A percentile compares a stretch with the other conserved stretches of the same genome.
phyloP scores from a whole-genome alignment of 768 basidiomycete genomes.

The Gloeopeniophorella convolvens region DNA sequence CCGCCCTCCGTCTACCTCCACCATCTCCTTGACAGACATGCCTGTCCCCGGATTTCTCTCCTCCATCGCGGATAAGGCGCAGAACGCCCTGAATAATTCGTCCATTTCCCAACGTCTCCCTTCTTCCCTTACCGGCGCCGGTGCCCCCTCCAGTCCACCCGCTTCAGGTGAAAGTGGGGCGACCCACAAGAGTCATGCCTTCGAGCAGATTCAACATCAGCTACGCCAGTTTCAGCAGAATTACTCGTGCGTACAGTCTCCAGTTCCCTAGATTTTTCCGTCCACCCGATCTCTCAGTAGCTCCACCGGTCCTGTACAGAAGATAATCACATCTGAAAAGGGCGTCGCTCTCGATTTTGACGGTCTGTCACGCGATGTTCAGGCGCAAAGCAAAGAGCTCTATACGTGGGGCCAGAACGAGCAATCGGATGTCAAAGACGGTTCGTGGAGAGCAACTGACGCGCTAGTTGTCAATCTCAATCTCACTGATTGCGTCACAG shows the following conservation, averaged over 20 bases:
- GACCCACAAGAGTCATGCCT: conserved; percentile 43
- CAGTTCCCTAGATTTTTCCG: not conserved
- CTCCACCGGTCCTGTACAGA: conserved; percentile 61
- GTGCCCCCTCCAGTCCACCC: conserved; percentile 27
- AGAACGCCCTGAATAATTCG: conserved; percentile 58
- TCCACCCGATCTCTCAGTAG: conserved; percentile 27
- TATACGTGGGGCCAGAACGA: conserved; percentile 81
- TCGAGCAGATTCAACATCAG: conserved; percentile 65
- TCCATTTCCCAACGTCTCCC: conserved; percentile 53
- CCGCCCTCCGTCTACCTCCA: conserved; percentile 17
- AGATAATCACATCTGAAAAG: conserved; percentile 73
- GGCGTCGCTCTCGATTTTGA: conserved; percentile 74
- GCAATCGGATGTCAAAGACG: conserved; percentile 68
- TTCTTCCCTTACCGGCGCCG: conserved; percentile 31
- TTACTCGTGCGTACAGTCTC: conserved; percentile 54
- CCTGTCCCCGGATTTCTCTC: conserved; percentile 57
- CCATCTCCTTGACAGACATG: conserved; percentile 34
- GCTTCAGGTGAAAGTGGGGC: conserved; percentile 15
- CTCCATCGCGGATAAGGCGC: conserved; percentile 70
- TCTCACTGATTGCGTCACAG: conserved; percentile 23
- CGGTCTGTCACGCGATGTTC: conserved; percentile 54
- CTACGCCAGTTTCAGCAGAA: conserved; percentile 69
- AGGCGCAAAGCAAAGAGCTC: conserved; percentile 75
- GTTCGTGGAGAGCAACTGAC: conserved; percentile 31
- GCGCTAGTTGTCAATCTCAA: not conserved